Evolutionary conservation across 2,329 filamentous ascomycete genomes (phyloP), one percentile per base, ranked within the genome.

Genomic region (Huntiella decipiens): DNA sequence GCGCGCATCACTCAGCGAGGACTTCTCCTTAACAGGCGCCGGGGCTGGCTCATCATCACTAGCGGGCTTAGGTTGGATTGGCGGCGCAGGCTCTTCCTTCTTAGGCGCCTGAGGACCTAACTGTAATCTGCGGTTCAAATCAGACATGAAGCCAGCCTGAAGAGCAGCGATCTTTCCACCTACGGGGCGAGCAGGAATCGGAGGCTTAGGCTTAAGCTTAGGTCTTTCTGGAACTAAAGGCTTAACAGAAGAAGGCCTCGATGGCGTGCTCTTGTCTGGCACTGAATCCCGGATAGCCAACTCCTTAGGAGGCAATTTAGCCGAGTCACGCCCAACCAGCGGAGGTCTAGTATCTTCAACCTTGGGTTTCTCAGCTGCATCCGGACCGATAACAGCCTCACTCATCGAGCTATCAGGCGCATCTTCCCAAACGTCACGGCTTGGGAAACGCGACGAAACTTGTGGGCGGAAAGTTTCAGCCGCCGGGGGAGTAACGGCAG

Each of bases 391-490:
- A 56, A 92, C 77, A 0, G 80, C 87, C 0, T 87, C 82, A 55
- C 86, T 77, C 52, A 81, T 71, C 48, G 82, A 72, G 55, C 83
- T 88, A 54, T 93, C 85, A 1, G 88, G 88, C 0, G 74, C 78
- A 59, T 96, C 88, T 63, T 96, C 88, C 88, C 88, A 95, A 37
- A 95, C 77, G 61, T 96, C 88, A 46, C 77, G 77, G 58, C 87
- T 94, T 0, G 88, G 88, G 59, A 96, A 96, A 40, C 46, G 37
- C 12, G 37, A 31, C 16, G 45, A 39, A 16, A 40, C 34, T 17
- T 38, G 40, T 15, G 45, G 42, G n/a, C 46, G 44, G 28, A 45
- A 43, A 38, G 37, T 31, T 12, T 46, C 43, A 16, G 33, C 19
- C 4, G 47, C 22, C 22, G 37, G 33, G 15, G 43, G 33, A 10